Percentiles rank a stretch among this genome's conserved stretches.
phyloP scores from a whole-genome alignment of 2,329 filamentous ascomycete genomes.

The Claviceps quebecensis region DNA sequence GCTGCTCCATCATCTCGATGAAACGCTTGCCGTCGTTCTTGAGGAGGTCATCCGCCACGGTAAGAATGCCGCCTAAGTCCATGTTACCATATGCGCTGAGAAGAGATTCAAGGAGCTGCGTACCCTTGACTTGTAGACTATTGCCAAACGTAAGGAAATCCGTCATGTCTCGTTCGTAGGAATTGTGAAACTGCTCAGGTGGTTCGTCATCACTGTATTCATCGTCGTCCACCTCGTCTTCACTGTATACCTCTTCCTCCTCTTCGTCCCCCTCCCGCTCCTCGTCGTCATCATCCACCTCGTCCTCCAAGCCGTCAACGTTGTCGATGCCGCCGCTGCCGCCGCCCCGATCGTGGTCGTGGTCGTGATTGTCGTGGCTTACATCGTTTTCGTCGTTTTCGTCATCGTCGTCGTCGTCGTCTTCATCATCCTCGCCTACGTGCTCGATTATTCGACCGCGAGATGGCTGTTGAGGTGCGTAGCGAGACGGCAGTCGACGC shows the following conservation, averaged over 20 bases:
- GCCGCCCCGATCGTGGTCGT: slow-evolving; percentile 37
- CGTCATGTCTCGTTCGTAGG: slow-evolving; percentile 50
- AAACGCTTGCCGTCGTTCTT: slow-evolving; percentile 99
- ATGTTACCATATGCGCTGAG: slow-evolving; percentile 32
- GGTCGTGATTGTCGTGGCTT: slow-evolving; percentile 42
- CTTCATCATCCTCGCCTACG: slow-evolving; percentile 40
- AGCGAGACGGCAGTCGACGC: slow-evolving; percentile 42
- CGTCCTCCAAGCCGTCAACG: slow-evolving; percentile 42
- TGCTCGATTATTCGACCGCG: slow-evolving; percentile 61
- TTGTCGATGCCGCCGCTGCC: slow-evolving; percentile 42
- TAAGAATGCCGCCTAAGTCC: slow-evolving; percentile 81
- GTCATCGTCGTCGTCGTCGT: slow-evolving; percentile 32
- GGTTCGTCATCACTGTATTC: slow-evolving; percentile 53
- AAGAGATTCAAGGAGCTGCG: slow-evolving; percentile 32
- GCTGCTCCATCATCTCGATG: slow-evolving; percentile 99
- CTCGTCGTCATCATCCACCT: slow-evolving; percentile 35
- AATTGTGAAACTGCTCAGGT: slow-evolving; percentile 53
- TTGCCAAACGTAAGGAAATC: slow-evolving; percentile 98
- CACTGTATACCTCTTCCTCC: slow-evolving; percentile 45
- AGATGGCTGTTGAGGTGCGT: slow-evolving; percentile 54
- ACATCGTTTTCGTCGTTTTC: background rate
- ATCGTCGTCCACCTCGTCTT: slow-evolving; percentile 42
- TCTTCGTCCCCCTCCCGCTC: slow-evolving; percentile 46
- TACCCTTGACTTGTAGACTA: slow-evolving; percentile 84
- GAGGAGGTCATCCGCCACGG: slow-evolving; percentile 91